A percentile compares a stretch with the other conserved stretches of the same genome.
These are phyloP conservation scores for Plasmodium gaboni DNA, from an alignment of 169 alveolate species.

Conservation along the genomic window DNA sequence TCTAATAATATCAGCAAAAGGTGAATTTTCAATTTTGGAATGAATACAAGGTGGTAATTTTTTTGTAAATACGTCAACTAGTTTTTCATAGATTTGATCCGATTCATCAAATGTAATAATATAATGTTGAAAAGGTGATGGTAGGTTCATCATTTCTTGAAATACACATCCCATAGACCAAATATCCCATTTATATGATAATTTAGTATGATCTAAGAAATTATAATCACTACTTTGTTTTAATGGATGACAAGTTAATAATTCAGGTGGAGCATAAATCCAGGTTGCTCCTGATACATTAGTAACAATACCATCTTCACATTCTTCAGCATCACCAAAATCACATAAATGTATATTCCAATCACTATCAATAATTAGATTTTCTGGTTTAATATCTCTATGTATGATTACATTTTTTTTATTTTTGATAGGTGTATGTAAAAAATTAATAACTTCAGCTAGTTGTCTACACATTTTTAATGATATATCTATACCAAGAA, in stretches of 20 bases:
- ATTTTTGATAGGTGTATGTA: slow-evolving; percentile 88
- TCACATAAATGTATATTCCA: slow-evolving; percentile 89
- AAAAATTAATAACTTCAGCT: slow-evolving; percentile 86
- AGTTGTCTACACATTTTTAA: slow-evolving; percentile 90
- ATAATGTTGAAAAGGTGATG: slow-evolving; percentile 88
- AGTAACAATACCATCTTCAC: slow-evolving; percentile 85
- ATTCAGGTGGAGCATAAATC: slow-evolving; percentile 94
- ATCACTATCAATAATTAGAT: slow-evolving; percentile 82
- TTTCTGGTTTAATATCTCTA: slow-evolving; percentile 90
- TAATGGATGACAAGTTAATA: slow-evolving; percentile 85
- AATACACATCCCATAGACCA: slow-evolving; percentile 92
- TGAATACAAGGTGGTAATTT: slow-evolving; percentile 84
- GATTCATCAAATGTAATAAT: slow-evolving; percentile 84
- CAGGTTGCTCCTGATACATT: slow-evolving; percentile 93
- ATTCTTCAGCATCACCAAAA: slow-evolving; percentile 90
- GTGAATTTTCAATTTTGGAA: slow-evolving; percentile 77
- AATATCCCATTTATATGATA: slow-evolving; percentile 89
- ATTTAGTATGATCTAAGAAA: slow-evolving; percentile 53
- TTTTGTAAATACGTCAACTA: slow-evolving; percentile 81
- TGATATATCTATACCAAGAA: slow-evolving; percentile 70
- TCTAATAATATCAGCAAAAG: slow-evolving; percentile 83
- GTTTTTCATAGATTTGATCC: slow-evolving; percentile 82
- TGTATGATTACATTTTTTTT: slow-evolving; percentile 84
- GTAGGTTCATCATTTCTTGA: slow-evolving; percentile 87
- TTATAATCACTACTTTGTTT: slow-evolving; percentile 65